These are phyloP conservation scores for Arabidopsis lyrata DNA, from an alignment of 441 rosid species.

Conservation along the genomic window DNA sequence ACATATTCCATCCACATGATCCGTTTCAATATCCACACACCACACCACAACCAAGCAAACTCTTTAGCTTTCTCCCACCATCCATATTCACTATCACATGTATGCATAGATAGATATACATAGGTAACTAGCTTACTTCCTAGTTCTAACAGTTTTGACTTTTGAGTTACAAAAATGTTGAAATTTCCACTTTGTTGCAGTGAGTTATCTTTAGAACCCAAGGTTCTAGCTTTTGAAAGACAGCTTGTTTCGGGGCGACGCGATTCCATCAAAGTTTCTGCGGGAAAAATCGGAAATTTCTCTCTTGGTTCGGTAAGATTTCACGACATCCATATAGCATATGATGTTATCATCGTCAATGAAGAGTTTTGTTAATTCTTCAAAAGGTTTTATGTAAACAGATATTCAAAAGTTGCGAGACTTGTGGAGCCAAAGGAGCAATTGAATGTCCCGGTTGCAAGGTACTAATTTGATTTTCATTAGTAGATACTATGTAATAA, in stretches of 20 bases:
- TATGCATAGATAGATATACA: neutral
- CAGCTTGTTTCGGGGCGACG: conserved; percentile 10
- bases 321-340: neutral
- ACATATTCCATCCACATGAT: conserved; percentile 18
- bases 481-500: neutral
- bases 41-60: conserved; percentile 44
- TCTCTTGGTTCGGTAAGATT: conserved; percentile 58
- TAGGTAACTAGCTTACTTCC: neutral
- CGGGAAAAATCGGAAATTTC: conserved; percentile 58
- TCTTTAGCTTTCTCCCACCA: conserved; percentile 16
- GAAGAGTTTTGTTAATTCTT: neutral
- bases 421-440: conserved; percentile 74
- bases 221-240: conserved; percentile 11
- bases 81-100: conserved; percentile 22
- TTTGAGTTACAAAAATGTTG: conserved; percentile 40
- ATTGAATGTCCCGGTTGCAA: conserved; percentile 81
- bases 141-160: conserved; percentile 15
- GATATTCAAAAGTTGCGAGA: conserved; percentile 63
- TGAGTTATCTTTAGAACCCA: conserved; percentile 27
- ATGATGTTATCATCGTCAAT: neutral
- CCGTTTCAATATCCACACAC: conserved; percentile 40
- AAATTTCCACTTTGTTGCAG: conserved; percentile 32
- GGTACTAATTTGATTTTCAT: conserved; percentile 45
- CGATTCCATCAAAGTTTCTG: conserved; percentile 42
- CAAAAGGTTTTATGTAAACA: conserved; percentile 22